phyloP scores from a whole-genome alignment of 108 stramenopile species.

The Conticribra guillardii region DNA sequence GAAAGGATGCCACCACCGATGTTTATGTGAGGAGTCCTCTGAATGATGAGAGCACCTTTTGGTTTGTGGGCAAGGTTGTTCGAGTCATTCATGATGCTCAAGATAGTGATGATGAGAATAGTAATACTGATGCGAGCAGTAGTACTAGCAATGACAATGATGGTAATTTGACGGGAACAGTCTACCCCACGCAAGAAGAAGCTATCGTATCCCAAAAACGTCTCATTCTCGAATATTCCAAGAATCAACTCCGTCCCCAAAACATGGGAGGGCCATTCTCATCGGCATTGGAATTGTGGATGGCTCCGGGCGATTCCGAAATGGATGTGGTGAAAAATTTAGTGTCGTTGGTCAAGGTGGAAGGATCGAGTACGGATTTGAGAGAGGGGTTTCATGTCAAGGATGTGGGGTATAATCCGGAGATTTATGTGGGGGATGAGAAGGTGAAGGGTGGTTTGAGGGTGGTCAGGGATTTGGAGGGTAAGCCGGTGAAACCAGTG shows the following conservation, averaged over 20 bases:
- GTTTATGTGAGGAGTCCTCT: constrained; percentile 73
- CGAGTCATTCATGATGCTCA: constrained; percentile 19
- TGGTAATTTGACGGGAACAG: constrained; percentile 15
- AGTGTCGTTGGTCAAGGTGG: constrained; percentile 55
- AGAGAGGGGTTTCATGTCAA: constrained; percentile 57
- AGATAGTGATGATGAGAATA: constrained; percentile 3
- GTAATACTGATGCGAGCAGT: too few relatives aligned
- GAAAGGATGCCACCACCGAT: constrained; percentile 53
- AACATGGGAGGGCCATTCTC: constrained; percentile 78
- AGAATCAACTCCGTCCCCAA: constrained; percentile 74
- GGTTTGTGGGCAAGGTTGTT: constrained; percentile 85
- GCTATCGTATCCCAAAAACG: constrained; percentile 79
- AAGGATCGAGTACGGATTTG: constrained; percentile 58
- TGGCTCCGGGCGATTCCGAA: constrained; percentile 83
- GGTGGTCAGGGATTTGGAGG: constrained; percentile 63
- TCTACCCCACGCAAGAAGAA: constrained; percentile 48
- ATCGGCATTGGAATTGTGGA: constrained; percentile 67
- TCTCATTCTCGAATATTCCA: constrained; percentile 82
- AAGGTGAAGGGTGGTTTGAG: constrained; percentile 73
- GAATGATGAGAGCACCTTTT: constrained; percentile 63
- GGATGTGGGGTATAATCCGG: constrained; percentile 83
- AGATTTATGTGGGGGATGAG: constrained; percentile 89
- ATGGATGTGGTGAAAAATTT: constrained; percentile 87
- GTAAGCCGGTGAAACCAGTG: constrained; percentile 68
- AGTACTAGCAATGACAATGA: constrained; percentile 12